Base-by-base conservation (phyloP, 2,329 filamentous ascomycete species). In the Aspergillus glaucus region DNA sequence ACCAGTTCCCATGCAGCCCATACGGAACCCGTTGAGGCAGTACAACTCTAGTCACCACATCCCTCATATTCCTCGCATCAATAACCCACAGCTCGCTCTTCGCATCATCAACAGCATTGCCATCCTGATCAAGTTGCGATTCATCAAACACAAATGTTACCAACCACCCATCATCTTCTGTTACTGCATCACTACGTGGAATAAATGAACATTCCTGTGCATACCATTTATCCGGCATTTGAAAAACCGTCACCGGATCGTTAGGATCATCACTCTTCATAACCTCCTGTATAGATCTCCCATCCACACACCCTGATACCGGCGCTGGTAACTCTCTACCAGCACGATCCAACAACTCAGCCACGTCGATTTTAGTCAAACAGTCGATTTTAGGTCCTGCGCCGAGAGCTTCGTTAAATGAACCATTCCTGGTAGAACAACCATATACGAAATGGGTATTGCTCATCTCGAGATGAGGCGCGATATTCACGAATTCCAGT, bases 141-240 rank as follows among this genome's bases (percentile, higher is more conserved):
- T 87, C 85, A 53, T 88, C 81, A 52, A 88, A 88, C 1, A 84
- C 82, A 54, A 86, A 87, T 42, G 80, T 83, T 4, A 88, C 67
- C 0, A 87, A 68, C 66, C 77, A 87, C 0, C 85, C 85, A 53
- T 84, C 81, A 55, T 87, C 84, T 61, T 88, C 85, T 0, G 56
- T 61, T 0, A 41, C 50, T 0, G 69, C 64, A 9, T 65, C 55
- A 1, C 55, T 41, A 1, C 77, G 66, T 3, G 82, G 69, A 4
- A 88, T 76, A 51, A 88, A 88, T 1, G 80, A 76, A 1, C 83
- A 78, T 63, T 87, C 85, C 59, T 87, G 84, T 1, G 82, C 82
- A 51, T 75, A 87, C 72, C 79, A 81, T 0, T 78, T 77, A 0
- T 65, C 57, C 0, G 85, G 85, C 60, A 87, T 75, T 14, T 65